Conservation (phyloP, 2,329 filamentous ascomycete species). For the Drechmeria coniospora region DNA sequence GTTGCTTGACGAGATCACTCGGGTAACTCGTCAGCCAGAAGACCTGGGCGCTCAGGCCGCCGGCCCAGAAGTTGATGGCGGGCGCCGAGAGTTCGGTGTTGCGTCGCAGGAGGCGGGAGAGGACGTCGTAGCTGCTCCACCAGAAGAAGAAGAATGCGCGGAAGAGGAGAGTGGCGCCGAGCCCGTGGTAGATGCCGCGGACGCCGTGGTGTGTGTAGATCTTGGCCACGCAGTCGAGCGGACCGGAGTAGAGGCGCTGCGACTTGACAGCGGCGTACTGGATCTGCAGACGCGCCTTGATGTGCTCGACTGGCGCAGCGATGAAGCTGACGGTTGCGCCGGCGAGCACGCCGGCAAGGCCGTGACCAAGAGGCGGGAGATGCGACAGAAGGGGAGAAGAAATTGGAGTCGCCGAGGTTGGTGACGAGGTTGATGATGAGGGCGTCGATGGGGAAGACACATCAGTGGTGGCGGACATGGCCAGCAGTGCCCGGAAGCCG, state of each 20-base stretch:
- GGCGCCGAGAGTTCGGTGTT: conserved; percentile 60
- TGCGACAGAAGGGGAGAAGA: too few species aligned
- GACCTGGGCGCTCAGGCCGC: conserved; percentile 78
- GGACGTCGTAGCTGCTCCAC: conserved; percentile 90
- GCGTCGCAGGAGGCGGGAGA: conserved; percentile 51
- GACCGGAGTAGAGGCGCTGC: conserved; percentile 68
- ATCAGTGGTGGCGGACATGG: background rate
- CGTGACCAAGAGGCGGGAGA: conserved; percentile 68
- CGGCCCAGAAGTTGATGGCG: conserved; percentile 91
- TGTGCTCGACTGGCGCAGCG: conserved; percentile 84
- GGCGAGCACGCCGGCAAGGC: conserved; percentile 72
- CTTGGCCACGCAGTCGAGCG: conserved; percentile 67
- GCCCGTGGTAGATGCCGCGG: conserved; percentile 68
- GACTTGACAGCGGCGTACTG: conserved; percentile 75
- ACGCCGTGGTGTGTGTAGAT: conserved; percentile 60
- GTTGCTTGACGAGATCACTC: conserved; percentile 85
- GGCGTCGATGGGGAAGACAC: background rate
- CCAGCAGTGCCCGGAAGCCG: conserved; percentile 4
- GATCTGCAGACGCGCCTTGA: conserved; percentile 87
- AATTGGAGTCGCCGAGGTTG: too few species aligned
- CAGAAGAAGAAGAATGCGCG: conserved; percentile 92
- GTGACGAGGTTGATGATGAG: conserved; percentile 9
- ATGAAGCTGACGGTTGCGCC: conserved; percentile 85
- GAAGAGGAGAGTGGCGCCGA: conserved; percentile 75
- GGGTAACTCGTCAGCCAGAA: conserved; percentile 94